Base-by-base conservation (phyloP, 371 early-diverging fungal genomes). In the Coemansia sp. region DNA sequence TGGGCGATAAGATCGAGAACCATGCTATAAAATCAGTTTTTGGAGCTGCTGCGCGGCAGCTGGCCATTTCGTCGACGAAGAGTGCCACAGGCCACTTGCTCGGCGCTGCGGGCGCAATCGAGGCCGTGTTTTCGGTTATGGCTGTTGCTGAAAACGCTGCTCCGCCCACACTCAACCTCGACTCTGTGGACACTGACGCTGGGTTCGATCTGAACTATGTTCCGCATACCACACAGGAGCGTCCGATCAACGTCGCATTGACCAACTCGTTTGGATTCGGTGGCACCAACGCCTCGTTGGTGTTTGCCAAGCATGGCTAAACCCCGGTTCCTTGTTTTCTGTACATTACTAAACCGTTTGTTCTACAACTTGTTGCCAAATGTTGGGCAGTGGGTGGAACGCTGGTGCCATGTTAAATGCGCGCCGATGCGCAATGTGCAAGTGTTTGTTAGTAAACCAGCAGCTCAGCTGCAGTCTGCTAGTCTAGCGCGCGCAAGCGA, bases 231-330 rank as follows among this genome's bases (percentile, higher is more conserved):
- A 80, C 89, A 7, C 89, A 90, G 72, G 82, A 85, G 55, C 77
- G 69, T 58, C 60, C 72, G 0, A 69, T 95, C n/a, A 68, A 79
- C 34, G 88, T 86, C 2, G 94, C 90, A 0, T 65, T 97, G 41
- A 89, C 91, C 35, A 97, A 97, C 77, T 92, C 93, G 41, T 97
- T 97, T 83, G 98, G 98, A 6, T 97, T 97, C 84, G 98, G 98
- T 54, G 98, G 97, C 42, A 95, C 95, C 1, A 97, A 97, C 77
- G 92, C 93, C 0, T 85, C 90, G 0, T 79, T 96, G 16, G 83
- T 88, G 61, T 91, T 91, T 41, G 36, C 64, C 31, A 79, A 77
- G 43, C 55, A 20, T 20, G 20, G 1, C 20, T 20, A 20, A 20
- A 20, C 20, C 20, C 20, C 20, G 20, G 20, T 20, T 20, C 20